These are phyloP conservation scores for Didymosphaeria variabile DNA, from an alignment of 2,329 filamentous ascomycete species.

Conservation along the genomic window DNA sequence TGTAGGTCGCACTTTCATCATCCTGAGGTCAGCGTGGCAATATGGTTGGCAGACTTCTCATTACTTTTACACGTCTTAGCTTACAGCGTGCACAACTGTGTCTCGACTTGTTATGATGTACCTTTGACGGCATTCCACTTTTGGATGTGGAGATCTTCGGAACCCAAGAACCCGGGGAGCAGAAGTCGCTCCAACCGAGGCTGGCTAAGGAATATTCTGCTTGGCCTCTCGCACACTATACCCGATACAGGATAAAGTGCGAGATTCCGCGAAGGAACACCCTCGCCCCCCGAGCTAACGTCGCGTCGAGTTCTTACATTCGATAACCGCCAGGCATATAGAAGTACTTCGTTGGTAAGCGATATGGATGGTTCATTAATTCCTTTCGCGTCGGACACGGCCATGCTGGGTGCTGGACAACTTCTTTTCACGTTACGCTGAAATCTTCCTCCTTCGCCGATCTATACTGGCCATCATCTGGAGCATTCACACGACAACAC, in stretches of 20 bases:
- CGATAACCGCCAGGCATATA: slow-evolving; percentile 2
- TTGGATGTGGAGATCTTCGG: not conserved
- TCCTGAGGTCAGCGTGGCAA: not conserved
- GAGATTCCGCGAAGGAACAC: not conserved
- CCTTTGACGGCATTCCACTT: slow-evolving; percentile 9
- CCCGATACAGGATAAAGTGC: not conserved
- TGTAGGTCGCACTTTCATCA: slow-evolving; percentile 12
- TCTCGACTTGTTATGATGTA: slow-evolving; percentile 8
- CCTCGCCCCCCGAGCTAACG: not conserved
- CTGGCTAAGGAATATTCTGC: not conserved
- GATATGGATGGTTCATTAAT: not conserved
- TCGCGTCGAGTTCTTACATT: not conserved
- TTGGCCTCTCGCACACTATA: slow-evolving; percentile 9
- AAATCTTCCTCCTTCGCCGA: not conserved
- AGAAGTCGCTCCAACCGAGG: slow-evolving; percentile 4
- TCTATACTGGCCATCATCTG: not conserved
- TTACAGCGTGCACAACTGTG: slow-evolving; percentile 11
- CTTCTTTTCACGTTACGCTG: not conserved
- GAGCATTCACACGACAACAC: not conserved
- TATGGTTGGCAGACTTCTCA: not conserved
- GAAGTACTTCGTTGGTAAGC: slow-evolving; percentile 2
- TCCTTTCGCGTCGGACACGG: not conserved
- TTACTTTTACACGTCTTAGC: slow-evolving; percentile 9
- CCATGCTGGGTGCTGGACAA: not conserved
- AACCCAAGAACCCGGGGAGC: not conserved